phyloP scores from a whole-genome alignment of 495 filamentous ascomycete species.

The Penicillium waksmanii region DNA sequence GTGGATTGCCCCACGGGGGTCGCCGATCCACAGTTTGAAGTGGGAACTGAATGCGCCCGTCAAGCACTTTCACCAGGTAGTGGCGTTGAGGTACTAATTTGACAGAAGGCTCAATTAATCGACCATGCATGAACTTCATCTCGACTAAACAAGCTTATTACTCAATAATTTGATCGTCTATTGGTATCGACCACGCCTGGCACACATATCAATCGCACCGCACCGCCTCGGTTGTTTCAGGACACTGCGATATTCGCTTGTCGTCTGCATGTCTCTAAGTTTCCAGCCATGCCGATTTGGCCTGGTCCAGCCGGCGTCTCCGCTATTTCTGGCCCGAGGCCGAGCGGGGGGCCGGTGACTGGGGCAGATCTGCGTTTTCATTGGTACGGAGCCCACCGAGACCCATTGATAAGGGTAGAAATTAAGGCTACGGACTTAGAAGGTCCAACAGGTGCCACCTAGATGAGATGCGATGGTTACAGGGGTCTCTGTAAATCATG shows the following conservation, averaged over 20 bases:
- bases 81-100: too few species aligned
- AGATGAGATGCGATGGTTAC: neutral
- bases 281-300: slow-evolving; percentile 17
- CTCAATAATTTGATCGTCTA: too few species aligned
- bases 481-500: neutral
- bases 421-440: neutral
- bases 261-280: slow-evolving; percentile 7
- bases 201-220: neutral
- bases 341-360: slow-evolving; percentile 6
- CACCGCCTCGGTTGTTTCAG: neutral
- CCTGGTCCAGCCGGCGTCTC: slow-evolving; percentile 21
- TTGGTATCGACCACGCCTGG: neutral
- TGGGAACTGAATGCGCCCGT: neutral
- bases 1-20: slow-evolving; percentile 21
- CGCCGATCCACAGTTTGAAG: slow-evolving; percentile 14
- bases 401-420: slow-evolving; percentile 4
- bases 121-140: too few species aligned
- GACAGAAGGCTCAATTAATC: too few species aligned
- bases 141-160: too few species aligned
- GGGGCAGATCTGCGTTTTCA: slow-evolving; percentile 10
- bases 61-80: too few species aligned
- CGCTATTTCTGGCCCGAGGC: neutral
- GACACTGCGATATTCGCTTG: neutral
- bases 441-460: neutral
- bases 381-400: slow-evolving; percentile 24